phyloP scores from a whole-genome alignment of 2,329 filamentous ascomycete species.

The Pseudocercospora fijiensis region DNA sequence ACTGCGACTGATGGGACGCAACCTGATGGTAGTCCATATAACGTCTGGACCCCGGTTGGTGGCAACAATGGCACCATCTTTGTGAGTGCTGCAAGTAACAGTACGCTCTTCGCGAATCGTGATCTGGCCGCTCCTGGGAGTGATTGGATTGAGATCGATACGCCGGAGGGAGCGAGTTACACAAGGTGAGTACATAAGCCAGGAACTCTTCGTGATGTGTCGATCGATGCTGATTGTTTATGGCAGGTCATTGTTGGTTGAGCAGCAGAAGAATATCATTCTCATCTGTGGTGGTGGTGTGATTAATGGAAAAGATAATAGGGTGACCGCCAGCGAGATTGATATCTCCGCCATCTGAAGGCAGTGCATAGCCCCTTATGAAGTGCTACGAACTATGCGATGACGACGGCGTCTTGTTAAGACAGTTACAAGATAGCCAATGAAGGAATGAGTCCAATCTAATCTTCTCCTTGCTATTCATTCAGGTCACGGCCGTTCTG shows the following conservation, averaged over 20 bases:
- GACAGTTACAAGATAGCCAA: no score
- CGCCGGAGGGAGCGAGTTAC: slow-evolving; percentile 1
- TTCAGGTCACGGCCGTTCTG: no score
- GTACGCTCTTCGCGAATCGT: neutral
- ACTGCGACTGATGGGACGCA: slow-evolving; percentile 48
- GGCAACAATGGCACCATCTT: slow-evolving; percentile 52
- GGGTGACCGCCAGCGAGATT: slow-evolving; percentile 3
- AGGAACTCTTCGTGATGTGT: no score
- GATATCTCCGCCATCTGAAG: neutral
- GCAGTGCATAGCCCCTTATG: no score
- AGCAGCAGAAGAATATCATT: slow-evolving; percentile 3
- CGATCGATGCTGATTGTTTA: no score
- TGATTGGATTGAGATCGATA: slow-evolving; percentile 8
- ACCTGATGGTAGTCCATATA: slow-evolving; percentile 52
- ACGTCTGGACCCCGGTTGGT: slow-evolving; percentile 53
- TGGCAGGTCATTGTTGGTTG: neutral
- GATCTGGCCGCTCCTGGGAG: neutral
- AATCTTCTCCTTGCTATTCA: no score
- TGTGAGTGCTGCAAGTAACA: slow-evolving; percentile 43
- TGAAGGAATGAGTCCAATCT: no score
- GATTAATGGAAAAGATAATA: neutral
- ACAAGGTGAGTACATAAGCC: neutral
- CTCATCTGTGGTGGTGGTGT: slow-evolving; percentile 2
- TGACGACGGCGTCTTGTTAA: no score
- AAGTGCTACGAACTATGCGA: no score